Evolutionary conservation across 2,329 filamentous ascomycete species (phyloP).

Genomic region (Leptographium radiaticola): DNA sequence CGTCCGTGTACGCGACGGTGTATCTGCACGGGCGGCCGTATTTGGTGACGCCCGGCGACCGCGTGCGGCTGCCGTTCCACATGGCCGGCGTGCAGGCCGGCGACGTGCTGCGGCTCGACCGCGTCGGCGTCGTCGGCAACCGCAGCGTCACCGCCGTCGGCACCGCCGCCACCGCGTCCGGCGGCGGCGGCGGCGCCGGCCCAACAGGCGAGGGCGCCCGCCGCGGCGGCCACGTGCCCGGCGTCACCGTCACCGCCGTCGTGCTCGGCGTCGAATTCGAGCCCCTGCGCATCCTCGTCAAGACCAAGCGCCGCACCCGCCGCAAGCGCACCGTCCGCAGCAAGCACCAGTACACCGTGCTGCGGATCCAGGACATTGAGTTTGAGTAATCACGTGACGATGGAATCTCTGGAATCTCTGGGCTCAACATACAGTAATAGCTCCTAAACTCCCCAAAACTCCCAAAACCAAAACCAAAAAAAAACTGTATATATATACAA

Average conservation of each 20-base stretch:
- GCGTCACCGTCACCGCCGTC: conserved; percentile 33
- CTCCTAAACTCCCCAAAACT: no score
- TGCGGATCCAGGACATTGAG: conserved; percentile 59
- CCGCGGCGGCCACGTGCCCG: conserved; percentile 4
- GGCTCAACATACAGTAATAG: no score
- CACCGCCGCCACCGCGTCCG: no score
- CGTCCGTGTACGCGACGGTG: conserved; percentile 50
- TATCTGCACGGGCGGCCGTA: conserved; percentile 72
- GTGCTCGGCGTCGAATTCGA: conserved; percentile 78
- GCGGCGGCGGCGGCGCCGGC: not conserved
- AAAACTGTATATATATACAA: no score
- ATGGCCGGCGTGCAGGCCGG: conserved; percentile 68
- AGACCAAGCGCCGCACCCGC: conserved; percentile 68
- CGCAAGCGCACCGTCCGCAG: conserved; percentile 65
- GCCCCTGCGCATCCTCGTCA: conserved; percentile 63
- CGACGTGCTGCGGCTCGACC: conserved; percentile 77
- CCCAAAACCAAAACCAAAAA: no score
- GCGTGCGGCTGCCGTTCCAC: conserved; percentile 63
- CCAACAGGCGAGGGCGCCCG: not conserved
- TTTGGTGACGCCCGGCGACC: conserved; percentile 65
- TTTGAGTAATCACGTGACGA: not conserved
- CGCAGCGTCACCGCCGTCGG: conserved; percentile 23
- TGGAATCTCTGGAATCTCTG: not conserved
- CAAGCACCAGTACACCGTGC: conserved; percentile 80
- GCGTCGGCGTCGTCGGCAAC: conserved; percentile 69